These are phyloP conservation scores for Polysphondylium violaceum DNA, from an alignment of 78 protist genomes.

Conservation along the genomic window DNA sequence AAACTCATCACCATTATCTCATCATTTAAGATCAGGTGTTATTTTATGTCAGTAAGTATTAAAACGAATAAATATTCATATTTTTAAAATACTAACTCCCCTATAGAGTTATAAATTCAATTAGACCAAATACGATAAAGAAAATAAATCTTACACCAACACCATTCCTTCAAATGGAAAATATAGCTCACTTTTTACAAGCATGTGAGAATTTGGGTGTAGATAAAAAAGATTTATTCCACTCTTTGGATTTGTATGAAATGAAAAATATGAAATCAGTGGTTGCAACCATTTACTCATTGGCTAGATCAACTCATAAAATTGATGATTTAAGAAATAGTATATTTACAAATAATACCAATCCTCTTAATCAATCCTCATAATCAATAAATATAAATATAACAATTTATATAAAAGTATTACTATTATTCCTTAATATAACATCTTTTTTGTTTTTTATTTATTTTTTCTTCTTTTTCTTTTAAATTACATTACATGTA, in stretches of 20 bases:
- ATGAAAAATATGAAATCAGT: slow-evolving; percentile 10
- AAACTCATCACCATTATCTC: neutral
- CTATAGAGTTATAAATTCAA: slow-evolving; percentile 17
- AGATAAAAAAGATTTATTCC: neutral
- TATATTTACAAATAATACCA: too few species aligned
- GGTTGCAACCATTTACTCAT: slow-evolving; percentile 2
- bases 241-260: slow-evolving; percentile 17
- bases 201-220: slow-evolving; percentile 16
- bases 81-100: neutral
- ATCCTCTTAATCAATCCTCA: too few species aligned
- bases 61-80: neutral
- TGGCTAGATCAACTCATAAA: slow-evolving; percentile 20
- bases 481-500: neutral
- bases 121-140: neutral
- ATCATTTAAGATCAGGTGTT: slow-evolving; percentile 26
- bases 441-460: neutral
- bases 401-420: neutral
- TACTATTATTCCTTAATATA: neutral
- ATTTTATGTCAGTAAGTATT: slow-evolving; percentile 13
- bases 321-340: slow-evolving; percentile 1
- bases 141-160: slow-evolving; percentile 14
- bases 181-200: slow-evolving; percentile 4
- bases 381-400: too few species aligned
- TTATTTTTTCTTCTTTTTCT: neutral
- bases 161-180: neutral